phyloP scores from a whole-genome alignment of 1,284 basidiomycete species.

The Trichosporon sp. region DNA sequence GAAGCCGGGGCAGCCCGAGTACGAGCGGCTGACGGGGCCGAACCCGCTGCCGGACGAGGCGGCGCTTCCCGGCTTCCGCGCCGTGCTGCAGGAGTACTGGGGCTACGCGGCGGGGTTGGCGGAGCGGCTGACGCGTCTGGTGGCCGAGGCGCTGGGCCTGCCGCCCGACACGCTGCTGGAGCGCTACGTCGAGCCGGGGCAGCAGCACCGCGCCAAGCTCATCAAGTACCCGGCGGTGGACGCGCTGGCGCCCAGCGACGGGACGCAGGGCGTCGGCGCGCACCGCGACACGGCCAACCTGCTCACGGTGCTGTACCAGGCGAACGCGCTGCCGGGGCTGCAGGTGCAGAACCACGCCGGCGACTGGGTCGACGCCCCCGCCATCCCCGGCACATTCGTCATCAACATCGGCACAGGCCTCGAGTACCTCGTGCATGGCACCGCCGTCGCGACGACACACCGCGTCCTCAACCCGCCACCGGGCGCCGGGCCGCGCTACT shows the following conservation, averaged over 20 bases:
- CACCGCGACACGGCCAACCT: slow-evolving; percentile 23
- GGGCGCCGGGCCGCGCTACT: slow-evolving; percentile 66
- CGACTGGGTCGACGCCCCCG: slow-evolving; percentile 62
- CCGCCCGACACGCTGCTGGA: slow-evolving; percentile 11
- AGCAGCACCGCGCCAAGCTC: slow-evolving; percentile 24
- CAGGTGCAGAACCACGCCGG: slow-evolving; percentile 65
- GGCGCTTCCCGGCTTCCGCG: slow-evolving; percentile 14
- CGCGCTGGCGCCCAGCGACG: slow-evolving; percentile 12
- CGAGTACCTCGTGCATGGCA: slow-evolving; percentile 81
- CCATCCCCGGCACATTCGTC: slow-evolving; percentile 62
- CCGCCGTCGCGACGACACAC: slow-evolving; percentile 80
- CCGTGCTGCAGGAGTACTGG: slow-evolving; percentile 10
- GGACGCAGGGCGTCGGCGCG: slow-evolving; percentile 21
- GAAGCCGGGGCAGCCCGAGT: slow-evolving; percentile 15
- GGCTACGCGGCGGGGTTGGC: slow-evolving; percentile 9
- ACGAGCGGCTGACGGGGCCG: slow-evolving; percentile 18
- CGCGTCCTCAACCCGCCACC: slow-evolving; percentile 65
- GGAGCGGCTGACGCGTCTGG: slow-evolving; percentile 13
- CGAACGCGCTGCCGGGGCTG: slow-evolving; percentile 51
- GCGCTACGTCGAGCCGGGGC: slow-evolving; percentile 7
- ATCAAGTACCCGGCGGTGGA: slow-evolving; percentile 24
- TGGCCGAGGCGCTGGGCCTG: slow-evolving; percentile 17
- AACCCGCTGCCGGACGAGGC: slow-evolving; percentile 14
- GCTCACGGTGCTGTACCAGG: slow-evolving; percentile 68
- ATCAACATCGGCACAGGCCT: slow-evolving; percentile 81